Evolutionary conservation across 441 rosid genomes (phyloP).

Genomic region (Rhodomyrtus psidioides): DNA sequence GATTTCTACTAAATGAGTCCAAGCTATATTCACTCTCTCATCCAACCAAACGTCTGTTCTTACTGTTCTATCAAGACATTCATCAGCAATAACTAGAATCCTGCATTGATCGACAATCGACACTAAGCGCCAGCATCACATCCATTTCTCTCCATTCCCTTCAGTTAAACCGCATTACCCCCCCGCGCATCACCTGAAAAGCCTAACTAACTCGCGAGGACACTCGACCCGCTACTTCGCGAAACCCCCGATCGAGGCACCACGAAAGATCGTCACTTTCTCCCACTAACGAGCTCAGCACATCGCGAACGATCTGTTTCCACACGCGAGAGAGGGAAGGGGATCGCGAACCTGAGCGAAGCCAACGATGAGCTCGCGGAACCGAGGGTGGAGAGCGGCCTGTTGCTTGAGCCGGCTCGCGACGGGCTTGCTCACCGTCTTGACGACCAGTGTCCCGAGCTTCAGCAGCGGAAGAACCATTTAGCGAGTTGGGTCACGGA

Average conservation of each 20-base stretch:
- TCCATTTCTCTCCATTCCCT: background rate
- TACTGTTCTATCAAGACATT: background rate
- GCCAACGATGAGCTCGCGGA: constrained; percentile 41
- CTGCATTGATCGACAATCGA: background rate
- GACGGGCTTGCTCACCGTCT: constrained; percentile 52
- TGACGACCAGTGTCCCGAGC: constrained; percentile 47
- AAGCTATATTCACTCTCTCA: background rate
- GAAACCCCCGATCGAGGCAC: background rate
- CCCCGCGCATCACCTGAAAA: background rate
- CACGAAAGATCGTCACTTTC: background rate
- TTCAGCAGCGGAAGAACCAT: constrained; percentile 58
- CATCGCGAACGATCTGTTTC: background rate
- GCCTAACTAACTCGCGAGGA: background rate
- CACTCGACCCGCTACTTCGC: background rate
- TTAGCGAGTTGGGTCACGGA: background rate
- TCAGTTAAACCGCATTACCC: background rate
- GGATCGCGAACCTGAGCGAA: constrained; percentile 43
- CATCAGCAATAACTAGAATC: background rate
- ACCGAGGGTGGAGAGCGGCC: constrained; percentile 47
- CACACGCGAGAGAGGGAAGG: background rate
- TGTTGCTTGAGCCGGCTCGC: constrained; percentile 55
- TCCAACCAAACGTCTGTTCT: background rate
- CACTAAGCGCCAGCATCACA: background rate
- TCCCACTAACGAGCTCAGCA: background rate
- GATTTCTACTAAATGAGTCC: background rate